phyloP scores from a whole-genome alignment of 2,329 filamentous ascomycete genomes.

The Verticillium albo-atrum region DNA sequence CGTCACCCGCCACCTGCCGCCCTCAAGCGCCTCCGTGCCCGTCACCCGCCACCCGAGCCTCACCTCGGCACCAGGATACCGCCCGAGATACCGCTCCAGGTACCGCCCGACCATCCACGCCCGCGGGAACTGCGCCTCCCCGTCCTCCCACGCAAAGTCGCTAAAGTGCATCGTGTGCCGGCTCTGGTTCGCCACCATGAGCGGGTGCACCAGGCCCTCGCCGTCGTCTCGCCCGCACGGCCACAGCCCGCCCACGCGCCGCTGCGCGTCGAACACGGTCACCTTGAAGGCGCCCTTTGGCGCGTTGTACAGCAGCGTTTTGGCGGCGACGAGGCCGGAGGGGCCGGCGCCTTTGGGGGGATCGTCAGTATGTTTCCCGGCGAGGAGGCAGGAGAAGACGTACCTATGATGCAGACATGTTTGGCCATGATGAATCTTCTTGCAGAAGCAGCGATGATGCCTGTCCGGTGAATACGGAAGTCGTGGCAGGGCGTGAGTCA shows the following conservation, averaged over 20 bases:
- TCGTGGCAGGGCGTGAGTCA: too few relatives aligned
- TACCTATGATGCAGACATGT: constrained; percentile 36
- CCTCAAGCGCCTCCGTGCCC: constrained; percentile 26
- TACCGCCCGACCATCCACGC: constrained; percentile 76
- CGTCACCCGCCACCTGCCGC: constrained; percentile 35
- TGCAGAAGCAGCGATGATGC: neutral
- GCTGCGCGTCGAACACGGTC: constrained; percentile 63
- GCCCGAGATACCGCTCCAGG: constrained; percentile 57
- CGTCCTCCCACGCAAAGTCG: constrained; percentile 65
- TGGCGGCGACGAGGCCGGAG: constrained; percentile 65
- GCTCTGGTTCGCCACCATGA: constrained; percentile 72
- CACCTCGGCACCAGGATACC: constrained; percentile 45
- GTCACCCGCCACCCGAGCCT: constrained; percentile 45
- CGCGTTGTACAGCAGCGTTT: constrained; percentile 62
- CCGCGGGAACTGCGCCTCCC: constrained; percentile 61
- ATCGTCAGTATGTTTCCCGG: neutral
- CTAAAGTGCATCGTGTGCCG: constrained; percentile 69
- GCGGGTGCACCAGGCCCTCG: constrained; percentile 55
- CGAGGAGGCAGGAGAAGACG: constrained; percentile 5
- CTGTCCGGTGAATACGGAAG: too few relatives aligned
- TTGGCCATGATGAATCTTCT: constrained; percentile 27
- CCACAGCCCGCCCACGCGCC: constrained; percentile 75
- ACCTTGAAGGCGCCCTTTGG: constrained; percentile 56
- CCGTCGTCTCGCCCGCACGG: constrained; percentile 46
- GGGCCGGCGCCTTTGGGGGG: constrained; percentile 56